Conservation (phyloP, 139 green algal genomes). For the Chlamydomonas incerta region DNA sequence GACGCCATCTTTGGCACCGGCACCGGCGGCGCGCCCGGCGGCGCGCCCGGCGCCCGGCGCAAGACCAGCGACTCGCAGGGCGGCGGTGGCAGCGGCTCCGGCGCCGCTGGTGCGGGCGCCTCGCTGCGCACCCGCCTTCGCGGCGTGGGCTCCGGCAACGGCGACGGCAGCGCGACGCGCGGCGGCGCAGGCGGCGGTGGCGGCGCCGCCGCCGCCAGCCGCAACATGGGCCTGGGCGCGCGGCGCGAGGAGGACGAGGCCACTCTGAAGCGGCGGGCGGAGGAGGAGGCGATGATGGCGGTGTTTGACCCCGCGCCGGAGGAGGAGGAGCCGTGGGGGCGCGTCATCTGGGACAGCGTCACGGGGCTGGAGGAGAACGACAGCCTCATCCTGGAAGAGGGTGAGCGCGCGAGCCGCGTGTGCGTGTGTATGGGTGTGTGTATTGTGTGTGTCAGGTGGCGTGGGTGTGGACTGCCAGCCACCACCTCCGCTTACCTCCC, state of each 20-base stretch:
- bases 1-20: neutral
- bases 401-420: constrained; percentile 4
- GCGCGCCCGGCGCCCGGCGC: neutral
- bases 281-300: constrained; percentile 21
- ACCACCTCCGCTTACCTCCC: too few relatives aligned
- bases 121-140: neutral
- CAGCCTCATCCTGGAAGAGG: constrained; percentile 37
- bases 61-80: neutral
- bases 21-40: neutral
- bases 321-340: constrained; percentile 42
- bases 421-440: too few relatives aligned
- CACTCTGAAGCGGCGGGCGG: neutral
- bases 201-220: neutral
- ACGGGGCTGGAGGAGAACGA: constrained; percentile 49
- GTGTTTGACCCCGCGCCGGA: constrained; percentile 24
- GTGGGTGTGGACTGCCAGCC: too few relatives aligned
- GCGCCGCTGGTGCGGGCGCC: too few relatives aligned
- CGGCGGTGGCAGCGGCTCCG: too few relatives aligned
- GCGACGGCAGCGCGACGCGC: neutral
- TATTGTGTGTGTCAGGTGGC: too few relatives aligned
- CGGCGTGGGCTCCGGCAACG: neutral
- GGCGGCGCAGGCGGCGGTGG: neutral
- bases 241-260: constrained; percentile 23
- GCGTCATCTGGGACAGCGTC: constrained; percentile 45
- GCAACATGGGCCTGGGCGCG: too few relatives aligned